phyloP scores from a whole-genome alignment of 179 eudicot species.

The Amaranthus tricolor region DNA sequence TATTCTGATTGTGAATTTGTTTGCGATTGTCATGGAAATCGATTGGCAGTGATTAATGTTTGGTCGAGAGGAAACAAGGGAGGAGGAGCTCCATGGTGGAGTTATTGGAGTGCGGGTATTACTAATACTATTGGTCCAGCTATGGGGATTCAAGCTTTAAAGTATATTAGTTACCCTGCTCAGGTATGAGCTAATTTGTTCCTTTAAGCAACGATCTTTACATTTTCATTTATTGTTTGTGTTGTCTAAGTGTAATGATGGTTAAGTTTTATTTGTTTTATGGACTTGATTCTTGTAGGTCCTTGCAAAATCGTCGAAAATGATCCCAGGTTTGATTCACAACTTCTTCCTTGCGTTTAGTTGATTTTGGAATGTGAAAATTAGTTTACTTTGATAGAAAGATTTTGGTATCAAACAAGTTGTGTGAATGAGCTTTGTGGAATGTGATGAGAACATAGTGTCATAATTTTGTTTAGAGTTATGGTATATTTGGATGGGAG shows the following conservation, averaged over 20 bases:
- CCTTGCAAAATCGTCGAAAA: conserved; percentile 95
- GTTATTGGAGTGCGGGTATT: conserved; percentile 96
- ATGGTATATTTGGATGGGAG: no score
- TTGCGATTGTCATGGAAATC: not conserved
- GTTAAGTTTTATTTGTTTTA: not conserved
- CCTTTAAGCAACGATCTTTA: not conserved
- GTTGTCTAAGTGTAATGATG: no score
- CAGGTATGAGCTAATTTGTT: conserved; percentile 40
- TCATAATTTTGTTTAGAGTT: no score
- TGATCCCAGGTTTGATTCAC: conserved; percentile 76
- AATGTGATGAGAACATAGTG: no score
- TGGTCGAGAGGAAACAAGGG: conserved; percentile 66
- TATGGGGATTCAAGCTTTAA: conserved; percentile 95
- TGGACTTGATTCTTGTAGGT: conserved; percentile 47
- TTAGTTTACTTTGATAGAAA: not conserved
- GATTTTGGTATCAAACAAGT: not conserved
- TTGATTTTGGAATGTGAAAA: not conserved
- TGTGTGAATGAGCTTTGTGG: not conserved
- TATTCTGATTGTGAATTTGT: no score
- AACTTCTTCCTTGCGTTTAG: not conserved
- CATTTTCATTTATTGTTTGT: not conserved
- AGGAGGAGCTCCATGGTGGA: conserved; percentile 94
- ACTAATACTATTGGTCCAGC: conserved; percentile 98
- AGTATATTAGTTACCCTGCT: conserved; percentile 94
- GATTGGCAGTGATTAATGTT: conserved; percentile 58